phyloP scores from a whole-genome alignment of 148 eudicot genomes.

The Vaccinium corymbosum region DNA sequence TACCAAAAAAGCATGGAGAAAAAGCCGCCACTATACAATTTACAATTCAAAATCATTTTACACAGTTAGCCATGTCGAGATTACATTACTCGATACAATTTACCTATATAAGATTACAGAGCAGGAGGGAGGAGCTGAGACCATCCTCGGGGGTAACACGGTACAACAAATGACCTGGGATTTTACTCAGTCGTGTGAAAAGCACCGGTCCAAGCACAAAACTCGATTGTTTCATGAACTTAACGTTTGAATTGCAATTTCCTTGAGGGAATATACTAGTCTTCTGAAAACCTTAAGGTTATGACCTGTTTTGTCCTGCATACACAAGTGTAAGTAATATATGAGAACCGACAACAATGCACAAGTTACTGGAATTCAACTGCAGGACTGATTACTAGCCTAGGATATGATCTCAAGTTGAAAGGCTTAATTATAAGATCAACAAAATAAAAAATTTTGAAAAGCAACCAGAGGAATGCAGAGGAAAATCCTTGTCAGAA shows the following conservation, averaged over 20 bases:
- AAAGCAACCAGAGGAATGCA: background rate
- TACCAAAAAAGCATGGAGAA: background rate
- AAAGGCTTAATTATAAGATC: too few species aligned
- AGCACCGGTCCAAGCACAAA: background rate
- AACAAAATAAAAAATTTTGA: background rate
- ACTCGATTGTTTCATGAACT: conserved; percentile 17
- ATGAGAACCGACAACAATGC: background rate
- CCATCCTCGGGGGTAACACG: background rate
- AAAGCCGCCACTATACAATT: background rate
- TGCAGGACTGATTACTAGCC: background rate
- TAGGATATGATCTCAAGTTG: background rate
- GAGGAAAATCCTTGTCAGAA: background rate
- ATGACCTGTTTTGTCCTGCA: conserved; percentile 84
- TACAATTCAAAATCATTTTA: conserved; percentile 1
- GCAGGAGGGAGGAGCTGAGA: background rate
- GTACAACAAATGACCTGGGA: conserved; percentile 1
- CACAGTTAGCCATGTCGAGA: background rate
- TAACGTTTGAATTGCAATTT: conserved; percentile 50
- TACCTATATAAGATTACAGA: background rate
- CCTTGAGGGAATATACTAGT: conserved; percentile 74
- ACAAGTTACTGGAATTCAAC: background rate
- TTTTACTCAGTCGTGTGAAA: background rate
- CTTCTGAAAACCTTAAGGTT: conserved; percentile 74
- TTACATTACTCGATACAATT: background rate
- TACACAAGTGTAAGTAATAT: background rate